Evolutionary conservation across 116 monocot species (phyloP), one percentile per base, ranked within the genome.

Genomic region (Cymodocea nodosa): DNA sequence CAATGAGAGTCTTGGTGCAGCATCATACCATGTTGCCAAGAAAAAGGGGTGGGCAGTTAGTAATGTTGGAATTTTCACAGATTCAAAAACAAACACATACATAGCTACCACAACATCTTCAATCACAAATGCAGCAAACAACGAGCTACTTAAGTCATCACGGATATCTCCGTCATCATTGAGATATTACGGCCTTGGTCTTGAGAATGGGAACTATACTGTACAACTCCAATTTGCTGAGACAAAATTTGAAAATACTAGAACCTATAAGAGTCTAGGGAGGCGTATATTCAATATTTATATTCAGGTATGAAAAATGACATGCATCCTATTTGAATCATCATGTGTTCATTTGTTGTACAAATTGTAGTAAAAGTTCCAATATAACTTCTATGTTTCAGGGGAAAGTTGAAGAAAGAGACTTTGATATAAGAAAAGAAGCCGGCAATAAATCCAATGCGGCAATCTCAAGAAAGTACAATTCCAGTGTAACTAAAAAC

Each of bases 121-220:
- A 62, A 82, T 85, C 30, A 70, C 60, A 59, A 87, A 81, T 23
- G 83, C 87, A 35, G 60, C 72, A 25, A 75, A 79, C 55, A 4
- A 71, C 34, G 81, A 88, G 52, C 30, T 88, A 55, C 84, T 75
- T 59, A 81, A 79, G 72, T 76, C 62, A 39, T 73, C 77, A 61
- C 76, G 87, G 53, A 68, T 77, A 40, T 81, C 87, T 57, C 79
- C 87, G 35, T 88, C 87, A 54, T 88, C 87, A 67, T 61, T 88
- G 50, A 76, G 84, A 74, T 88, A 88, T 71, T 88, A 84, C 70
- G 87, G 87, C 25, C 20, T 88, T 63, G 87, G 87, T 4, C 87
- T 88, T 75, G 56, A 88, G 74, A 84, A 84, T 77, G 87, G 87
- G 54, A 83, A 83, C 60, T 87, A 87, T 59, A 76, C 74, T 2